phyloP scores from a whole-genome alignment of 2,329 filamentous ascomycete genomes.

The Xylariaceae sp. region DNA sequence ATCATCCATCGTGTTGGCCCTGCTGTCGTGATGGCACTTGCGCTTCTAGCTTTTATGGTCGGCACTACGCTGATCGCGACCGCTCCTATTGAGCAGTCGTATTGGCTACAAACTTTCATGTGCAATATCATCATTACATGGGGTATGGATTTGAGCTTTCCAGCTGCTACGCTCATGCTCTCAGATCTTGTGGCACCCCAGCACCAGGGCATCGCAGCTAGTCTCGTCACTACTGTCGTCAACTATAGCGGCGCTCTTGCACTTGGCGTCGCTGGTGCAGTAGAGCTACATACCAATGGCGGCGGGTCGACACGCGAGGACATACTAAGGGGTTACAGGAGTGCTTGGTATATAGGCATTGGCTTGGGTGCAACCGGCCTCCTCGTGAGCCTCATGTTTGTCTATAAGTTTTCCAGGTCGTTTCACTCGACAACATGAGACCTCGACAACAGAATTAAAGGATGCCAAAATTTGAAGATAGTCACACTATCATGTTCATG shows the following conservation, averaged over 20 bases:
- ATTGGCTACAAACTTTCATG: conserved; percentile 52
- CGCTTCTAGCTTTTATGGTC: conserved; percentile 30
- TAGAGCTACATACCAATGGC: conserved; percentile 25
- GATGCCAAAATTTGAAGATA: background rate
- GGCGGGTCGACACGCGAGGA: conserved; percentile 19
- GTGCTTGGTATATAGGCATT: conserved; percentile 29
- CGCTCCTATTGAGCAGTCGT: conserved; percentile 44
- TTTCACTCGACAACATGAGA: conserved; percentile 1
- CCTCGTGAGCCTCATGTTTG: conserved; percentile 24
- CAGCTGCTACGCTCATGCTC: conserved; percentile 48
- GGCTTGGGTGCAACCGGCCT: conserved; percentile 26
- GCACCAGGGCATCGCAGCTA: conserved; percentile 36
- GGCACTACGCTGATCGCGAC: conserved; percentile 31
- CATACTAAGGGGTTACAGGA: conserved; percentile 27
- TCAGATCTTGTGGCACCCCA: conserved; percentile 36
- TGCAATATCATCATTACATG: conserved; percentile 44
- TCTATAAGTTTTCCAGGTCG: conserved; percentile 24
- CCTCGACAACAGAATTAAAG: background rate
- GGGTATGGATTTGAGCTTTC: conserved; percentile 54
- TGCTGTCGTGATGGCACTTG: conserved; percentile 31
- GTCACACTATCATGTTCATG: background rate
- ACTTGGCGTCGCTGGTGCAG: conserved; percentile 50
- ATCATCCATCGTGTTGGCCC: conserved; percentile 31
- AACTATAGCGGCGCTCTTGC: conserved; percentile 54
- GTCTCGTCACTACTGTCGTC: conserved; percentile 50